phyloP scores from a whole-genome alignment of 2,329 filamentous ascomycete species.

The Didymellaceae sp. region DNA sequence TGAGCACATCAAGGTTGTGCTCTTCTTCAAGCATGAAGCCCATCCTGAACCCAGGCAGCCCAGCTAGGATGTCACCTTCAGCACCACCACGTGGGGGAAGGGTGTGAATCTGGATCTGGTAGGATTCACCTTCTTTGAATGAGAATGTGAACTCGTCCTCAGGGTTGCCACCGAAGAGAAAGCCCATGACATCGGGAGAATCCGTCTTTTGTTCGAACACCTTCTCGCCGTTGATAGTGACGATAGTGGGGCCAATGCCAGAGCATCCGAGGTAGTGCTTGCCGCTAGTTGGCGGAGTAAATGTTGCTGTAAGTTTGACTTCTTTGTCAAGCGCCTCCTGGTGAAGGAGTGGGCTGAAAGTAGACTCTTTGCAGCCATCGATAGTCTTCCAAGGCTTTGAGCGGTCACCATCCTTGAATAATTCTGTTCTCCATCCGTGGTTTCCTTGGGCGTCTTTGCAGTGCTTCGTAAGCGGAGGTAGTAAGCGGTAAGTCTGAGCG shows the following conservation, averaged over 20 bases:
- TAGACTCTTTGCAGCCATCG: constrained; percentile 32
- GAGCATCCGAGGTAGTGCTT: constrained; percentile 44
- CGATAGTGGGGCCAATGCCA: constrained; percentile 41
- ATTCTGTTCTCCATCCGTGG: constrained; percentile 41
- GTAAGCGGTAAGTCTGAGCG: constrained; percentile 43
- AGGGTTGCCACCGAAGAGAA: constrained; percentile 69
- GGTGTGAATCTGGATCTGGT: constrained; percentile 65
- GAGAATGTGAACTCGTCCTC: constrained; percentile 67
- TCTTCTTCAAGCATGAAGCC: constrained; percentile 43
- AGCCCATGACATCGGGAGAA: constrained; percentile 65
- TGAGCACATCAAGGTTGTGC: constrained; percentile 38
- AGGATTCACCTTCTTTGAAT: constrained; percentile 65
- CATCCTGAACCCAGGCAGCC: constrained; percentile 42
- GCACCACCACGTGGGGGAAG: constrained; percentile 64
- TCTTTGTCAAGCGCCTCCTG: constrained; percentile 33
- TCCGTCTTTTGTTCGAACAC: constrained; percentile 53
- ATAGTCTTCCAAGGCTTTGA: constrained; percentile 34
- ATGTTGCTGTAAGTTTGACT: constrained; percentile 32
- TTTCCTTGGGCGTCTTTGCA: constrained; percentile 38
- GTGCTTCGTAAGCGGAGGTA: constrained; percentile 36
- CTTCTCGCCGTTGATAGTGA: constrained; percentile 36
- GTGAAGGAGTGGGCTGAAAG: constrained; percentile 35
- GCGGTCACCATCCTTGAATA: constrained; percentile 35
- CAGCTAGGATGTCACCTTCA: constrained; percentile 36
- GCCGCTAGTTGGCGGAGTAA: constrained; percentile 33